Percentiles rank a stretch among this genome's conserved stretches.
Conservation (phyloP, 2,329 filamentous ascomycete species). For the Hypomyces rosellus region DNA sequence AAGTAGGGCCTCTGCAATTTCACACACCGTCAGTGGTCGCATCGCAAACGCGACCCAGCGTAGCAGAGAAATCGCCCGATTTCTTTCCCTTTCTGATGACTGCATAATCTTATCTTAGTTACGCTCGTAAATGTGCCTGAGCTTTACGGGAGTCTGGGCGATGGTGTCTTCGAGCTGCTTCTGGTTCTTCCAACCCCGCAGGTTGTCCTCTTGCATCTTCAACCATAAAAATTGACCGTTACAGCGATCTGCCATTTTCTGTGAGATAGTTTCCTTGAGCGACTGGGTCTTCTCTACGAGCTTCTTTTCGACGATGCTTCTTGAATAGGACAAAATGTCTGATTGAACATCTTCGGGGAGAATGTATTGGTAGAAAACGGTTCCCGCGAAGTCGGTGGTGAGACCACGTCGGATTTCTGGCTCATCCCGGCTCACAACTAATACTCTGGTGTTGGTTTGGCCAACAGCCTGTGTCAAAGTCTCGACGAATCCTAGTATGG, state of each 20-base stretch:
- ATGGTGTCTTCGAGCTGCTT: constrained; percentile 23
- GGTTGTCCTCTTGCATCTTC: constrained; percentile 21
- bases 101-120: constrained; percentile 22
- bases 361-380: constrained; percentile 16
- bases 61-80: constrained; percentile 22
- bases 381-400: background rate
- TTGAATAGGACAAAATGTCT: constrained; percentile 19
- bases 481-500: constrained; percentile 15
- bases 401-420: constrained; percentile 16
- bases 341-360: constrained; percentile 16
- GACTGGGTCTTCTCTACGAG: constrained; percentile 20
- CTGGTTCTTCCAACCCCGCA: constrained; percentile 20
- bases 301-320: constrained; percentile 22
- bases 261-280: constrained; percentile 15
- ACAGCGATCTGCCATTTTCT: constrained; percentile 20
- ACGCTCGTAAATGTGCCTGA: constrained; percentile 24
- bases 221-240: constrained; percentile 31
- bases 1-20: constrained; percentile 20
- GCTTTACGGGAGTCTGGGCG: constrained; percentile 19
- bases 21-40: constrained; percentile 15
- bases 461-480: constrained; percentile 10
- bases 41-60: constrained; percentile 23
- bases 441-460: constrained; percentile 15
- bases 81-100: constrained; percentile 9
- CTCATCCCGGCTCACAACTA: constrained; percentile 22